Evolutionary conservation across 208 protist species (phyloP).

Genomic region (Trypanosoma avium): DNA sequence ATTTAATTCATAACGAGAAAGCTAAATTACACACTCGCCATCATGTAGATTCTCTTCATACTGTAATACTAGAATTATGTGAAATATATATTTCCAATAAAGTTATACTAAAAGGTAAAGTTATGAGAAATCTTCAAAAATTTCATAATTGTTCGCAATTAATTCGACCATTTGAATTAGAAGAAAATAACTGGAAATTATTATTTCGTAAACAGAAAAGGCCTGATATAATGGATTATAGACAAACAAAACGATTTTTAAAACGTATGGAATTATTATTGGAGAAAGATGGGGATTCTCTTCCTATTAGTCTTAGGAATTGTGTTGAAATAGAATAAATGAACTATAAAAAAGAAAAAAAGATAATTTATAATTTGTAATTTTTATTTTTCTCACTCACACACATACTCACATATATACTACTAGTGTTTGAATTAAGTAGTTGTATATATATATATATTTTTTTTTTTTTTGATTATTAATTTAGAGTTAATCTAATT

Average conservation of each 20-base stretch:
- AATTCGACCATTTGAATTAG: slow-evolving; percentile 17
- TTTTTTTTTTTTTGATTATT: slow-evolving; percentile 3
- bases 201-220: slow-evolving; percentile 9
- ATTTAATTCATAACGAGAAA: slow-evolving; percentile 16
- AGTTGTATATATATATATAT: background rate
- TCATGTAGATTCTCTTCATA: slow-evolving; percentile 32
- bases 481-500: background rate
- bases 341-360: background rate
- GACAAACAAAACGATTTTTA: slow-evolving; percentile 18
- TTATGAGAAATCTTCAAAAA: slow-evolving; percentile 1
- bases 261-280: background rate
- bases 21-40: slow-evolving; percentile 18
- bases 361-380: slow-evolving; percentile 3
- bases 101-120: background rate
- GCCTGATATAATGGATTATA: slow-evolving; percentile 23
- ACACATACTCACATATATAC: no score
- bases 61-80: slow-evolving; percentile 35
- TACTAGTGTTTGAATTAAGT: no score
- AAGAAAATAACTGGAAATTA: slow-evolving; percentile 12
- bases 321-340: slow-evolving; percentile 1
- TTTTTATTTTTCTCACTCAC: background rate
- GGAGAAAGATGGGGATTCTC: background rate
- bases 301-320: slow-evolving; percentile 3
- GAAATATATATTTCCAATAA: slow-evolving; percentile 35
- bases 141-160: slow-evolving; percentile 20